Percentiles rank a stretch among this genome's conserved stretches.
These are phyloP conservation scores for Phytophthora pluvialis DNA, from an alignment of 352 stramenopile species.

Conservation along the genomic window DNA sequence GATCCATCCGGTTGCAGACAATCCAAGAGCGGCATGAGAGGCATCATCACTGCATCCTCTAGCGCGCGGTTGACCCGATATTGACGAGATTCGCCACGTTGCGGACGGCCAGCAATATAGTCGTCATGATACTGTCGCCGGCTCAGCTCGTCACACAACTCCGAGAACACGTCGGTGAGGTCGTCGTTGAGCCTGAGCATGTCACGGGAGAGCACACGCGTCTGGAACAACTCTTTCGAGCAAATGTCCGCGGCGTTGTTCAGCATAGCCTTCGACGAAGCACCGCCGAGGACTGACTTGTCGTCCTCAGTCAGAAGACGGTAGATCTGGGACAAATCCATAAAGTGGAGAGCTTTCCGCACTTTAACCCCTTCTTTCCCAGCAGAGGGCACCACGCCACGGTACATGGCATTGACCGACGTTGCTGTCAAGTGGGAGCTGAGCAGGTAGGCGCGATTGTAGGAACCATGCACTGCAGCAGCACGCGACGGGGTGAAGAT, in stretches of 20 bases:
- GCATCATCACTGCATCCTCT: conserved; percentile 36
- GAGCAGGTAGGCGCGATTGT: neutral
- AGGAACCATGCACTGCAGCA: neutral
- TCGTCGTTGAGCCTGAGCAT: conserved; percentile 43
- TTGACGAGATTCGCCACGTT: conserved; percentile 19
- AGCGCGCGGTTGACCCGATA: conserved; percentile 23
- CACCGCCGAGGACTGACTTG: conserved; percentile 23
- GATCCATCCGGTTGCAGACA: conserved; percentile 36
- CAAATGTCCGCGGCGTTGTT: conserved; percentile 28
- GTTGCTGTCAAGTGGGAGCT: neutral
- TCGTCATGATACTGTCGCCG: conserved; percentile 27
- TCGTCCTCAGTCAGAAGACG: conserved; percentile 31
- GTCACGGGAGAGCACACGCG: conserved; percentile 43
- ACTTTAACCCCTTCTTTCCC: conserved; percentile 22
- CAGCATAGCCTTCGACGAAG: conserved; percentile 30
- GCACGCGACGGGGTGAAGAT: conserved; percentile 42
- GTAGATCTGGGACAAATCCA: conserved; percentile 33
- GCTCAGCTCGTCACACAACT: conserved; percentile 36
- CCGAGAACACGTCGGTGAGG: conserved; percentile 33
- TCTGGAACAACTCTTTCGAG: conserved; percentile 30
- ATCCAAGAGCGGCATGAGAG: conserved; percentile 41
- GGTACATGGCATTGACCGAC: conserved; percentile 31
- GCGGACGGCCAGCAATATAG: conserved; percentile 16
- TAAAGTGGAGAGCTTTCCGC: conserved; percentile 28
- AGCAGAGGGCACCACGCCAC: conserved; percentile 3